Conservation (phyloP, 306 rosid genomes). For the Vigna nakashimae region DNA sequence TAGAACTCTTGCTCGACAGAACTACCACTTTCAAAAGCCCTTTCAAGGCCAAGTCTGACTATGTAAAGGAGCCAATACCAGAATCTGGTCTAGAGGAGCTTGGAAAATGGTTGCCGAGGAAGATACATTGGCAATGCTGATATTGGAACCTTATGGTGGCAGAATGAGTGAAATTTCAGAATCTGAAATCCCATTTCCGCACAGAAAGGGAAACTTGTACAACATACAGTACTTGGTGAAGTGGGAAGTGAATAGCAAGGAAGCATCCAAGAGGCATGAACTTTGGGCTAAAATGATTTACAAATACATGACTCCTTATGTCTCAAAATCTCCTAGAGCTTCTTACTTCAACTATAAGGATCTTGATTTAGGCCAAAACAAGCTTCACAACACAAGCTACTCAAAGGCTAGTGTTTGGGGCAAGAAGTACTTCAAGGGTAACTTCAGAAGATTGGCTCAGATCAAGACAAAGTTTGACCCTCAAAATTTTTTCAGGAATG, state of each 20-base stretch:
- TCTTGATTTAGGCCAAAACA: conserved; percentile 53
- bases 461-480: conserved; percentile 53
- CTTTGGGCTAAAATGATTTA: conserved; percentile 43
- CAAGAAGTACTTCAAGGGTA: conserved; percentile 47
- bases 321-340: conserved; percentile 47
- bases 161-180: conserved; percentile 60
- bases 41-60: conserved; percentile 74
- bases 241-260: conserved; percentile 38
- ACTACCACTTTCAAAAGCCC: conserved; percentile 47
- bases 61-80: conserved; percentile 54
- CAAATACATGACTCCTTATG: conserved; percentile 49
- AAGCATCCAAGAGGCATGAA: conserved; percentile 37
- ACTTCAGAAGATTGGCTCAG: conserved; percentile 46
- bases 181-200: conserved; percentile 60
- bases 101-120: conserved; percentile 61
- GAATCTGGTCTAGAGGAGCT: conserved; percentile 47
- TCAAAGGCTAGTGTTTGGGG: conserved; percentile 52
- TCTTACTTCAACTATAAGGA: conserved; percentile 51
- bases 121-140: conserved; percentile 39
- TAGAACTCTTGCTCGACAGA: conserved; percentile 54
- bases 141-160: conserved; percentile 64
- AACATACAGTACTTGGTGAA: conserved; percentile 45
- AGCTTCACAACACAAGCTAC: conserved; percentile 40
- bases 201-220: conserved; percentile 59
- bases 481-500: conserved; percentile 46